phyloP scores from a whole-genome alignment of 805 yeast genomes.

The Nakazawaea sp. region DNA sequence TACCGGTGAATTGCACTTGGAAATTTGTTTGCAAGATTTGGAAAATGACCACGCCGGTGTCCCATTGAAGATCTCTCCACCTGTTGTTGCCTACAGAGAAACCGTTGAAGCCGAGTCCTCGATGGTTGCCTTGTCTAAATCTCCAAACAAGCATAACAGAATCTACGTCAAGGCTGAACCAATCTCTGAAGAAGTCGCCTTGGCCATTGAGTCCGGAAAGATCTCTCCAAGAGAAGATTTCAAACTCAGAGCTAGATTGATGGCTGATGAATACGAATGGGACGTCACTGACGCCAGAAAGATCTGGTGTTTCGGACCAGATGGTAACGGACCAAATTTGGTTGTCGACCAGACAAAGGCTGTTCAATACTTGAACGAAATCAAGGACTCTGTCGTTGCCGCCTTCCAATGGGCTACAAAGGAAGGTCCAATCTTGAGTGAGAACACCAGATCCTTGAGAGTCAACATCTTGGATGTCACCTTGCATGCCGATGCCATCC shows the following conservation, averaged over 20 bases:
- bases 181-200: conserved; percentile 84
- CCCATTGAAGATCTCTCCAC: conserved; percentile 96
- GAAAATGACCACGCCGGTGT: conserved; percentile 99
- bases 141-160: conserved; percentile 99
- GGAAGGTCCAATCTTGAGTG: conserved; percentile 99
- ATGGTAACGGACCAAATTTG: conserved; percentile 97
- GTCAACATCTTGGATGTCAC: conserved; percentile 98
- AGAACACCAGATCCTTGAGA: conserved; percentile 92
- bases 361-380: conserved; percentile 97
- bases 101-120: conserved; percentile 91
- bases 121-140: conserved; percentile 94
- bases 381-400: conserved; percentile 99
- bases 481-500: conserved; percentile 99
- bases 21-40: conserved; percentile 92
- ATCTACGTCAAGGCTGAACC: conserved; percentile 97
- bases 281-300: conserved; percentile 99
- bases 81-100: conserved; percentile 98
- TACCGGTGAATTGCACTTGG: conserved; percentile 99
- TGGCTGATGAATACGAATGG: conserved; percentile 99
- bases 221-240: conserved; percentile 94
- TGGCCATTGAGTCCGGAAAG: conserved; percentile 90
- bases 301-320: conserved; percentile 99
- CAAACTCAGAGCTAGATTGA: conserved; percentile 97
- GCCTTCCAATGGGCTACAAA: conserved; percentile 99
- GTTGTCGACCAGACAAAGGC: conserved; percentile 99